Evolutionary conservation across 1,139 yeast species (phyloP).

Genomic region (Petasospora fabianii): DNA sequence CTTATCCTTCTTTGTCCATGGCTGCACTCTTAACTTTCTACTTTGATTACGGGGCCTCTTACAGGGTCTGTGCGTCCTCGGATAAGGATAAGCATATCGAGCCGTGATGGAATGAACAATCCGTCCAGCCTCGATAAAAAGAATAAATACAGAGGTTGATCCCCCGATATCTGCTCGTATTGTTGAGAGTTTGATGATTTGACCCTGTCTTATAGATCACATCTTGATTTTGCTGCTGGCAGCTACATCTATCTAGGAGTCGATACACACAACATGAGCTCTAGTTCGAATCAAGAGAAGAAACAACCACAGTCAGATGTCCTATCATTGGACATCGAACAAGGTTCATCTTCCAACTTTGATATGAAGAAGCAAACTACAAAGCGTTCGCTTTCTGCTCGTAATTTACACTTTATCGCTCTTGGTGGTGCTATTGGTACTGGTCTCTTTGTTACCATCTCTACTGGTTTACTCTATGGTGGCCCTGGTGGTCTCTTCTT

Average conservation of each 20-base stretch:
- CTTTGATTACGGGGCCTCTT: too few species aligned
- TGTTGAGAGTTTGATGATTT: too few species aligned
- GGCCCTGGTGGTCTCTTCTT: slow-evolving; percentile 70
- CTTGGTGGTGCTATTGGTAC: slow-evolving; percentile 71
- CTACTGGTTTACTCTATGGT: slow-evolving; percentile 56
- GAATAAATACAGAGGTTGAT: too few species aligned
- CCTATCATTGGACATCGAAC: background rate
- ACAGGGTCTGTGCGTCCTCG: too few species aligned
- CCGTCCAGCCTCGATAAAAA: too few species aligned
- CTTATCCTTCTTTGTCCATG: too few species aligned
- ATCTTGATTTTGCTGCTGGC: background rate
- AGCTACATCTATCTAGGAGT: too few species aligned
- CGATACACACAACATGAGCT: background rate
- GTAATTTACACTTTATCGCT: slow-evolving; percentile 62
- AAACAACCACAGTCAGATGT: background rate
- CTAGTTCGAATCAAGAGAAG: too few species aligned
- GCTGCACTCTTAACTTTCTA: too few species aligned
- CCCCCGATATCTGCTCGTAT: too few species aligned
- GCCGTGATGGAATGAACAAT: too few species aligned
- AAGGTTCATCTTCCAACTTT: background rate
- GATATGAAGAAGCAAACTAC: slow-evolving; percentile 1
- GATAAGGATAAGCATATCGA: too few species aligned
- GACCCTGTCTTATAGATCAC: background rate
- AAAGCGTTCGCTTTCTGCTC: slow-evolving; percentile 33
- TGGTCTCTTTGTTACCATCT: slow-evolving; percentile 51